Conservation (phyloP, 2,329 filamentous ascomycete species). For the Trichoderma breve region DNA sequence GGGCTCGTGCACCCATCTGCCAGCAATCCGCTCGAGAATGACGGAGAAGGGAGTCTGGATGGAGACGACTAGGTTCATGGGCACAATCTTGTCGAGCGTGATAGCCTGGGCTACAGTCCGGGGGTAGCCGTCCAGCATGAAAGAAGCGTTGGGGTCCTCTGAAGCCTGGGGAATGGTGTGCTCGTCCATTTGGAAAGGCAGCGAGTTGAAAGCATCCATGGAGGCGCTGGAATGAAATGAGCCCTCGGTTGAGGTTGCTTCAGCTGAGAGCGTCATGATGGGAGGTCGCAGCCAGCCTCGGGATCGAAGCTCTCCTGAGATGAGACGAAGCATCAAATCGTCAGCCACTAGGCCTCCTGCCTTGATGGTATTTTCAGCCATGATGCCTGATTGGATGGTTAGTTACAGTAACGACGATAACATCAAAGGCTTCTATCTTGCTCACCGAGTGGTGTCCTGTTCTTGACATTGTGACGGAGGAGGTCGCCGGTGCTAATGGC, state of each 20-base stretch:
- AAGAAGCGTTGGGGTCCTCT: slow-evolving; percentile 76
- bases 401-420: background rate
- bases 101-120: slow-evolving; percentile 78
- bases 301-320: slow-evolving; percentile 80
- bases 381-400: slow-evolving; percentile 61
- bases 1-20: slow-evolving; percentile 88
- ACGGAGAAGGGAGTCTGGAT: slow-evolving; percentile 82
- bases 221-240: slow-evolving; percentile 33
- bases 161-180: slow-evolving; percentile 47
- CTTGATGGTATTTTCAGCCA: slow-evolving; percentile 87
- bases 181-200: slow-evolving; percentile 39
- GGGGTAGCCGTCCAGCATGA: slow-evolving; percentile 95
- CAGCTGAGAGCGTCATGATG: slow-evolving; percentile 54
- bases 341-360: slow-evolving; percentile 88
- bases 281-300: slow-evolving; percentile 71
- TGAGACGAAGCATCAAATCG: slow-evolving; percentile 85
- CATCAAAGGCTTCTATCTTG: background rate
- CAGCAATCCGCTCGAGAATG: slow-evolving; percentile 84
- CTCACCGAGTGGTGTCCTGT: slow-evolving; percentile 77
- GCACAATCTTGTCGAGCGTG: slow-evolving; percentile 75
- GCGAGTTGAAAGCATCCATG: slow-evolving; percentile 43
- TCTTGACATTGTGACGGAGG: slow-evolving; percentile 87
- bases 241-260: slow-evolving; percentile 29
- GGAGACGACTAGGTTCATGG: slow-evolving; percentile 92
- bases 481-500: slow-evolving; percentile 94